Evolutionary conservation across 2,329 filamentous ascomycete genomes (phyloP), one percentile per base, ranked within the genome.

Genomic region (Aspergillus phoenicis): DNA sequence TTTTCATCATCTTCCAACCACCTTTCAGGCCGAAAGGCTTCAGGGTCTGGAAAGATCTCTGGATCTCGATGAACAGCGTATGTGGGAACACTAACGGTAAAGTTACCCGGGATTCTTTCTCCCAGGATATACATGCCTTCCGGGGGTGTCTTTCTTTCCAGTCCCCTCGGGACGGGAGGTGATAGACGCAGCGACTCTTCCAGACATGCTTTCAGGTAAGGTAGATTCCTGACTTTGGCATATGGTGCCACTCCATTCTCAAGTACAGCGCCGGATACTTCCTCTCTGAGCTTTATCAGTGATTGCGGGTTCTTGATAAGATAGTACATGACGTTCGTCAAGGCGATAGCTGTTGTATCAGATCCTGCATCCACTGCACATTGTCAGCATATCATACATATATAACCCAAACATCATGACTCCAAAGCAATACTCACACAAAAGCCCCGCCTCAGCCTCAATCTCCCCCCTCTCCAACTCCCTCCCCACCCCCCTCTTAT

Each of bases 291-390:
- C 15, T 41, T n/a, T 3, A 1, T 8, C 38, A 41, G 13, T 5
- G 11, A 41, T 11, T 3, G 38, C 6, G 65, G 66, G 49, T 66
- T 55, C 47, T 65, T 66, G 54, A 62, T 57, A 10, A 70, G 52
- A 48, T 62, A 61, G 57, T 70, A 71, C 38, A 71, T 58, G 36
- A 65, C 61, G 5, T 62, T 39, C 1, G 48, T 63, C 30, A 70
- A 36, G 1, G 64, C 63, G 5, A 67, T 66, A 3, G 65, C 65
- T 0, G 66, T 67, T 1, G 68, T 68, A 55, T 62, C 59, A 4
- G 53, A 52, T 3, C 59, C 59, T 8, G 59, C 54, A 39, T 48
- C 38, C 22, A 54, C 45, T 24, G 39, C 20, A 10, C 6, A 55
- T 45, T 24, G 2, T 56, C 8, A 30, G 6, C 15, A 39, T 20